These are phyloP conservation scores for Physocladia obscura DNA, from an alignment of 192 early-diverging fungal genomes.

Conservation along the genomic window DNA sequence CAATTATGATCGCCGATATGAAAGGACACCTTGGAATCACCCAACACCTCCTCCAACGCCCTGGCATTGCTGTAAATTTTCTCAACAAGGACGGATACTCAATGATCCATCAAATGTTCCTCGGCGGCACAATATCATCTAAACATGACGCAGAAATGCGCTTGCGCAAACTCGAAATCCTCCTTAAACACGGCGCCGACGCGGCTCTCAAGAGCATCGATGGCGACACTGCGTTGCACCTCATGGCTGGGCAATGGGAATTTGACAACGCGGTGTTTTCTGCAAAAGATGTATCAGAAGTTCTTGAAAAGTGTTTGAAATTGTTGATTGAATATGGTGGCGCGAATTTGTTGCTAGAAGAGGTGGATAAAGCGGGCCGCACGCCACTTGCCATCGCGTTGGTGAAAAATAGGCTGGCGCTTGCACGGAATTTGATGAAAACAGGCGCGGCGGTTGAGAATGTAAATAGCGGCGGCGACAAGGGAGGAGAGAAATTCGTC, in stretches of 20 bases:
- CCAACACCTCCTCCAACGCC: slow-evolving; percentile 33
- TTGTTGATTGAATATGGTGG: slow-evolving; percentile 26
- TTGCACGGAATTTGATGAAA: slow-evolving; percentile 5
- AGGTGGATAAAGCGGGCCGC: background rate
- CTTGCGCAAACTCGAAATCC: background rate
- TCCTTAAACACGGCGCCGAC: slow-evolving; percentile 36
- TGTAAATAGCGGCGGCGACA: no score
- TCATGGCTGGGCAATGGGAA: slow-evolving; percentile 5
- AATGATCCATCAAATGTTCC: slow-evolving; percentile 44
- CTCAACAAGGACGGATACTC: slow-evolving; percentile 47
- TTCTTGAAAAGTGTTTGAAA: background rate
- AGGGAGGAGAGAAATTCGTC: background rate
- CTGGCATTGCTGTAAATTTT: slow-evolving; percentile 46
- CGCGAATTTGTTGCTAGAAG: slow-evolving; percentile 5
- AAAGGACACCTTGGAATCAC: slow-evolving; percentile 55
- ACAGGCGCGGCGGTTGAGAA: background rate
- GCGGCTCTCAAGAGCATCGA: slow-evolving; percentile 36
- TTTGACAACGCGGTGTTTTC: background rate
- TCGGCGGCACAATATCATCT: slow-evolving; percentile 1
- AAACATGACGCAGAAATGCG: slow-evolving; percentile 22
- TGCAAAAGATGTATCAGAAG: no score
- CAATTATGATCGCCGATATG: slow-evolving; percentile 51
- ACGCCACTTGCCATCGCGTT: slow-evolving; percentile 24
- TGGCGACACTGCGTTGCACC: slow-evolving; percentile 34
- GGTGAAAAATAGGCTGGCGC: background rate